phyloP scores from a whole-genome alignment of 192 early-diverging fungal genomes.

The Phycomyces blakesleeanus region DNA sequence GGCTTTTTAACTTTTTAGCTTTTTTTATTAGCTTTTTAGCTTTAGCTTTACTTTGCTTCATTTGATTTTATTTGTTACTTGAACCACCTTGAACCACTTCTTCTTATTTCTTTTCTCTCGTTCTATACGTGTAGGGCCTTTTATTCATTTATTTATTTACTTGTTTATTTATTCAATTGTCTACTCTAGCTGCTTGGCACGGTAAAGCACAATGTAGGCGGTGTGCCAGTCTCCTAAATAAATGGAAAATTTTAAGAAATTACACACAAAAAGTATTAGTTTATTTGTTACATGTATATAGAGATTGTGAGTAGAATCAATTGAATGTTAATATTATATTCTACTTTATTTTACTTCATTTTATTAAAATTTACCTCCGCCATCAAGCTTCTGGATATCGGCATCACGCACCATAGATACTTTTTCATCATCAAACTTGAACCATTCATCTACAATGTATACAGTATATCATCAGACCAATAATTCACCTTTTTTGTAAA shows the following conservation, averaged over 20 bases:
- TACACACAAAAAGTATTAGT: neutral
- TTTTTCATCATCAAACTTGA: slow-evolving; percentile 95
- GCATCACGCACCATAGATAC: slow-evolving; percentile 80
- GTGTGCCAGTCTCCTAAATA: slow-evolving; percentile 71
- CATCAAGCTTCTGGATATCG: slow-evolving; percentile 87
- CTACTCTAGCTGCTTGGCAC: slow-evolving; percentile 61
- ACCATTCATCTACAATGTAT: slow-evolving; percentile 54
- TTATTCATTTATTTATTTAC: no score
- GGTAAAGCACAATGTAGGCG: slow-evolving; percentile 89
- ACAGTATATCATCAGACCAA: neutral
- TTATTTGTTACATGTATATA: no score
- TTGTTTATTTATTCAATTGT: no score
- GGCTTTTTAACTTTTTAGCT: no score
- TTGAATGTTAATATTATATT: no score
- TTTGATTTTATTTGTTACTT: no score
- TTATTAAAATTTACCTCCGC: slow-evolving; percentile 64
- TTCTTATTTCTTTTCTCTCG: no score
- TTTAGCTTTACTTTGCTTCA: no score
- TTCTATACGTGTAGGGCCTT: no score
- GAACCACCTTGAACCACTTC: no score
- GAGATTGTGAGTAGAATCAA: neutral
- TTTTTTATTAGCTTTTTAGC: no score
- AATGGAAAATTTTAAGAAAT: no score
- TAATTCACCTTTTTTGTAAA: neutral
- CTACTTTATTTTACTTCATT: neutral